Conservation (phyloP, 2,329 filamentous ascomycete genomes). For the Elsinoe australis region DNA sequence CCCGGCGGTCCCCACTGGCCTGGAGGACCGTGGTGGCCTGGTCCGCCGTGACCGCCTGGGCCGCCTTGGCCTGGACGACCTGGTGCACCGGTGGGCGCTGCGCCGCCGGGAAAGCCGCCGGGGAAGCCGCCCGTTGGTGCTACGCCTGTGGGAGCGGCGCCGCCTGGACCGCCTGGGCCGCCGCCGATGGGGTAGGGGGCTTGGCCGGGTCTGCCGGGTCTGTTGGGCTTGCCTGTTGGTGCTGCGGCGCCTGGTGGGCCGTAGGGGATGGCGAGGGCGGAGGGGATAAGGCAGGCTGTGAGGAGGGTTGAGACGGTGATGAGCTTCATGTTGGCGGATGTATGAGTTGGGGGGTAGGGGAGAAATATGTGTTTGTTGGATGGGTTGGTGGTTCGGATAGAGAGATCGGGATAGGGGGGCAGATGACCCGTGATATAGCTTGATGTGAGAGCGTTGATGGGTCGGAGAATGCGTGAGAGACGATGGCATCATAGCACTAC, state of each 20-base stretch:
- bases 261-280: neutral
- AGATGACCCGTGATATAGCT: neutral
- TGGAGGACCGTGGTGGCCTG: neutral
- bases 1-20: neutral
- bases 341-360: neutral
- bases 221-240: no score
- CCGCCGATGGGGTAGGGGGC: no score
- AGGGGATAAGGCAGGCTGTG: neutral
- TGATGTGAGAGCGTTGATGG: neutral
- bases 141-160: neutral
- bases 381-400: neutral
- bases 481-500: no score
- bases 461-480: neutral
- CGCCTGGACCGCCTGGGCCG: constrained; percentile 1
- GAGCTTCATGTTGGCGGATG: constrained; percentile 5
- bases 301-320: neutral
- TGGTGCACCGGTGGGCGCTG: constrained; percentile 1
- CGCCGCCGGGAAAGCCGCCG: neutral
- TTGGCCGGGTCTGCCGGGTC: no score
- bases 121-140: no score
- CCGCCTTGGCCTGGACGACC: neutral
- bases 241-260: constrained; percentile 1
- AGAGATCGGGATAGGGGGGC: neutral
- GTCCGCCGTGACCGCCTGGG: neutral
- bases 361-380: neutral